Conservation (phyloP, 2,329 filamentous ascomycete genomes). For the Aspergillus fumigatus region DNA sequence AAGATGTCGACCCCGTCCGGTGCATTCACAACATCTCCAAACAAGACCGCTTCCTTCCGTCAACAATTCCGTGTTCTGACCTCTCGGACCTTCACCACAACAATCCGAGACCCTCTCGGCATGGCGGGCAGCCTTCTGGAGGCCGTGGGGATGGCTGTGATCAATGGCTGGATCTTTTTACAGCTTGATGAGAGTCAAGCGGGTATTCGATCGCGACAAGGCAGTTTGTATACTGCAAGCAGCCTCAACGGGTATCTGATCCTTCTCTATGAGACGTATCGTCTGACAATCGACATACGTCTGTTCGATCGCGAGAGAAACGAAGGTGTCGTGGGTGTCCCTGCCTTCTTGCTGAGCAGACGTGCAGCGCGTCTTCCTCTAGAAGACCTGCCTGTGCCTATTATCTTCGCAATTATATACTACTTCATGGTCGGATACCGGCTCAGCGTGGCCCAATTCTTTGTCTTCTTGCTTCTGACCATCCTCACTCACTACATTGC, state of each 20-base stretch:
- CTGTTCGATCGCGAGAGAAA: slow-evolving; percentile 71
- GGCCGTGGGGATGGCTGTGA: slow-evolving; percentile 64
- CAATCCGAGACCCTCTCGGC: slow-evolving; percentile 71
- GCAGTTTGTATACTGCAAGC: slow-evolving; percentile 66
- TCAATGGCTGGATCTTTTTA: slow-evolving; percentile 70
- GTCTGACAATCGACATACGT: slow-evolving; percentile 68
- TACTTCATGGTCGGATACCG: slow-evolving; percentile 78
- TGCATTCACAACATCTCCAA: slow-evolving; percentile 5
- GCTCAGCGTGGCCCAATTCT: slow-evolving; percentile 58
- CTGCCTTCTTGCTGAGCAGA: slow-evolving; percentile 66
- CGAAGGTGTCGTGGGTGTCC: slow-evolving; percentile 66
- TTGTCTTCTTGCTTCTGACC: slow-evolving; percentile 66
- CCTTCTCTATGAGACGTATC: slow-evolving; percentile 70
- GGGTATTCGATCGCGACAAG: slow-evolving; percentile 69
- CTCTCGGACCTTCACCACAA: slow-evolving; percentile 64
- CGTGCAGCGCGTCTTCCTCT: slow-evolving; percentile 64
- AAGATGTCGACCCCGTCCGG: neutral
- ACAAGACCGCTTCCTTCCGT: slow-evolving; percentile 52
- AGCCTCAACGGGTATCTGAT: slow-evolving; percentile 73
- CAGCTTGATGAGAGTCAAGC: slow-evolving; percentile 60
- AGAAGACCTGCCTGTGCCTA: slow-evolving; percentile 68
- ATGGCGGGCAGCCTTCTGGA: slow-evolving; percentile 67
- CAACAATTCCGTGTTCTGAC: slow-evolving; percentile 65
- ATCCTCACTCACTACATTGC: slow-evolving; percentile 69
- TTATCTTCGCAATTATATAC: slow-evolving; percentile 65